These are phyloP conservation scores for Phyllosticta citribraziliensis DNA, from an alignment of 2,329 filamentous ascomycete species.

Conservation along the genomic window DNA sequence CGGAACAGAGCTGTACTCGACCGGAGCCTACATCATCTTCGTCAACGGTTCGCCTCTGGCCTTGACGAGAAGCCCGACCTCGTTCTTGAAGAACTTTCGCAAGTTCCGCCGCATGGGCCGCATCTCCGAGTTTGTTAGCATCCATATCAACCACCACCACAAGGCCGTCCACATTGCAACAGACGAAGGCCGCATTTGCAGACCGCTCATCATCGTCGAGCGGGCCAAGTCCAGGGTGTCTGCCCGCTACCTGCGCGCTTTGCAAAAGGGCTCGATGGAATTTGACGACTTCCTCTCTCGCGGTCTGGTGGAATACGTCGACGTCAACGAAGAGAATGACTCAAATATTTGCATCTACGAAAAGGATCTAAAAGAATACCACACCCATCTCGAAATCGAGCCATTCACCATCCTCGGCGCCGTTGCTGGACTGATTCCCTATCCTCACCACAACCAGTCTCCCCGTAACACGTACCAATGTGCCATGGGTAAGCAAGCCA, in stretches of 20 bases:
- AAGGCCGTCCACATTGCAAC: conserved; percentile 90
- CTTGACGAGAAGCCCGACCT: conserved; percentile 73
- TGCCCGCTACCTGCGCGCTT: conserved; percentile 63
- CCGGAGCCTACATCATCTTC: conserved; percentile 80
- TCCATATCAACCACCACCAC: conserved; percentile 91
- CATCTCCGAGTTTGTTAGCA: conserved; percentile 92
- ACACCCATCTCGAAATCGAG: conserved; percentile 94
- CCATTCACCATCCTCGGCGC: conserved; percentile 94
- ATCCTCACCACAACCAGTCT: conserved; percentile 98
- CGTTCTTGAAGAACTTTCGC: conserved; percentile 77
- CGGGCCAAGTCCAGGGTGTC: conserved; percentile 75
- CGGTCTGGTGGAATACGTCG: conserved; percentile 90
- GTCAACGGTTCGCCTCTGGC: conserved; percentile 93
- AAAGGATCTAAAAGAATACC: conserved; percentile 67
- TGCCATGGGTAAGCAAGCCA: conserved; percentile 99
- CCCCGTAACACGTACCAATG: conserved; percentile 98
- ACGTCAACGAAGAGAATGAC: conserved; percentile 98
- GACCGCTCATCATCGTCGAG: conserved; percentile 91
- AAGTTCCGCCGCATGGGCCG: conserved; percentile 79
- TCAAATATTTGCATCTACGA: conserved; percentile 88
- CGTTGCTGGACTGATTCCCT: conserved; percentile 91
- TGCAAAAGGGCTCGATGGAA: conserved; percentile 73
- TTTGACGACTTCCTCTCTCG: conserved; percentile 91
- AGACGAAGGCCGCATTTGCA: conserved; percentile 92
- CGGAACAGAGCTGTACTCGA: conserved; percentile 76